These are phyloP conservation scores for Piromyces finnis DNA, from an alignment of 192 early-diverging fungal genomes.

Conservation along the genomic window DNA sequence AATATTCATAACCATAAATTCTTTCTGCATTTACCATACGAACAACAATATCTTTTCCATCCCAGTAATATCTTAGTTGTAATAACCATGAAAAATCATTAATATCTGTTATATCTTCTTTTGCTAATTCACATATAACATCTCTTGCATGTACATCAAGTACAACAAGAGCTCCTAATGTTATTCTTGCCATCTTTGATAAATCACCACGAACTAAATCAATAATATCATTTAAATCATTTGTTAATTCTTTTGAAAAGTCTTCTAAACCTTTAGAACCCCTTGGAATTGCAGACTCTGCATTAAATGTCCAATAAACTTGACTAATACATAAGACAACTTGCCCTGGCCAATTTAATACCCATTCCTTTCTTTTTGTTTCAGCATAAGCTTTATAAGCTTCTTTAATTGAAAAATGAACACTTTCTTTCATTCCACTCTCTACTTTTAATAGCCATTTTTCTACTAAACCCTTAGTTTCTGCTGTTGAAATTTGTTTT, in stretches of 20 bases:
- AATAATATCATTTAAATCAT: slow-evolving; percentile 34
- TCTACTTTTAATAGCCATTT: slow-evolving; percentile 35
- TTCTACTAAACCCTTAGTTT: slow-evolving; percentile 45
- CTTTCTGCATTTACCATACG: slow-evolving; percentile 44
- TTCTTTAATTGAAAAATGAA: slow-evolving; percentile 19
- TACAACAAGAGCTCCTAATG: slow-evolving; percentile 40
- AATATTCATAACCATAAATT: slow-evolving; percentile 28
- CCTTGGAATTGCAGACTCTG: slow-evolving; percentile 22
- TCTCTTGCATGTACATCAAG: slow-evolving; percentile 48
- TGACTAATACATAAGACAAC: slow-evolving; percentile 36
- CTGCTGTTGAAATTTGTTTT: slow-evolving; percentile 31
- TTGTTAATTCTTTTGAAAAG: slow-evolving; percentile 19
- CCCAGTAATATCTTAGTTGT: slow-evolving; percentile 43
- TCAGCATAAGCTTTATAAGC: slow-evolving; percentile 26
- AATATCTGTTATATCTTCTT: slow-evolving; percentile 21
- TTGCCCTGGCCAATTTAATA: slow-evolving; percentile 46
- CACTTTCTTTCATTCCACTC: slow-evolving; percentile 33
- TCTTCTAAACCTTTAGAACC: slow-evolving; percentile 32
- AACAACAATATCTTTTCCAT: slow-evolving; percentile 33
- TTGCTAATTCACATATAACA: slow-evolving; percentile 20
- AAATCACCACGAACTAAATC: slow-evolving; percentile 35
- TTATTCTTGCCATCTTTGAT: slow-evolving; percentile 34
- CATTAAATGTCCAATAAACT: slow-evolving; percentile 37
- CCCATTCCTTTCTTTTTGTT: slow-evolving; percentile 32
- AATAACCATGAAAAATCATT: slow-evolving; percentile 40